Evolutionary conservation across 2,329 filamentous ascomycete genomes (phyloP), one percentile per base, ranked within the genome.

Genomic region (Alternaria novae-zelandiae): DNA sequence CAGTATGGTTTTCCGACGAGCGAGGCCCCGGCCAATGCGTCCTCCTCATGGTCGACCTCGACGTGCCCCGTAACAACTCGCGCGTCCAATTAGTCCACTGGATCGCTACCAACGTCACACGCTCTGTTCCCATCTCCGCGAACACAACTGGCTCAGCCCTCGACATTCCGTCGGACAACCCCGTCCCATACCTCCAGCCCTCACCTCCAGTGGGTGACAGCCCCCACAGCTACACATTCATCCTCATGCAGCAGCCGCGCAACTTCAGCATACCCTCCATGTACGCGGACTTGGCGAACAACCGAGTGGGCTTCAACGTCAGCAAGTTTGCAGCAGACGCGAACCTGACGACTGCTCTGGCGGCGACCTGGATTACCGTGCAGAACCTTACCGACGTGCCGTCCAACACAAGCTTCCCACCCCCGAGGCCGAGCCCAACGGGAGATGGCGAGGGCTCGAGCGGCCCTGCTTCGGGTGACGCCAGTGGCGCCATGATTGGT

Each of bases 331-430:
- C 78, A 3, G 50, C 62, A 1, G 79, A 77, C 3, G 69, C 78
- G 3, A 71, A 68, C 1, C 55, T 83, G 6, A 56, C 64, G 0
- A 23, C 28, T 1, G 74, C 78, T 0, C 46, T 82, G 20, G 79
- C 78, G 1, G 79, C 72, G 7, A 82, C 80, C 61, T 83, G 77
- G 67, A 80, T 83, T 50, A 65, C 64, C 21, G 81, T 80, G 11
- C 71, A 78, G 54, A 78, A 80, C 55, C 26, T 68, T 17, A 74
- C 68, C 7, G 73, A 67, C 9, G 65, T 58, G 11, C 51, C 70
- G 13, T 69, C 68, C 47, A 68, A 21, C 15, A 50, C 56, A 70
- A 65, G 13, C 72, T 69, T 51, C 66, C 56, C 72, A 12, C 68
- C 72, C 10, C 54, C 70, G 20, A 61, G 68, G 47, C 59, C 70